Evolutionary conservation across 2,329 filamentous ascomycete genomes (phyloP).

Genomic region (Cryphonectria parasitica): DNA sequence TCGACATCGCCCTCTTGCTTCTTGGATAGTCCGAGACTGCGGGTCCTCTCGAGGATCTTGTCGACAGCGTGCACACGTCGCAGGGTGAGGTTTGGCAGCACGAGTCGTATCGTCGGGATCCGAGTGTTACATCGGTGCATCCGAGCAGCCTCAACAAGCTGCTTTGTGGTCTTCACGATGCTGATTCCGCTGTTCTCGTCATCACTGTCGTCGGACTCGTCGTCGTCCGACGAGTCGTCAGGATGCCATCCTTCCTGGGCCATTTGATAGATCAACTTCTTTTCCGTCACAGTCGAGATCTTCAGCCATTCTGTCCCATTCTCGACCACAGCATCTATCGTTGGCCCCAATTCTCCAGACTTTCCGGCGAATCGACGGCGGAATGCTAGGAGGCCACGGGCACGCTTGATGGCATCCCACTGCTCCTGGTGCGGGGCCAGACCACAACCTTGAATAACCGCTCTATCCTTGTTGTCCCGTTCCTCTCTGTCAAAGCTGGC

Average conservation of each 20-base stretch:
- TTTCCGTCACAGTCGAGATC: conserved; percentile 26
- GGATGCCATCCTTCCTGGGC: conserved; percentile 31
- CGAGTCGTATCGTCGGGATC: conserved; percentile 26
- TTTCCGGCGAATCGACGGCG: conserved; percentile 25
- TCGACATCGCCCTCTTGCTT: conserved; percentile 25
- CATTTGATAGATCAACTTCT: conserved; percentile 29
- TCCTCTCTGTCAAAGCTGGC: conserved; percentile 14
- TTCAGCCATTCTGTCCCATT: conserved; percentile 30
- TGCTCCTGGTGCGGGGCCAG: conserved; percentile 22
- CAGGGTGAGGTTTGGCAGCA: conserved; percentile 25
- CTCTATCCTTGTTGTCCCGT: conserved; percentile 27
- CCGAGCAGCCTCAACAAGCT: conserved; percentile 28
- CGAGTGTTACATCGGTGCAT: conserved; percentile 28
- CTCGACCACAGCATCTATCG: conserved; percentile 28
- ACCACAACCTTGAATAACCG: conserved; percentile 23
- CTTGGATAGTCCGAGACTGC: conserved; percentile 23
- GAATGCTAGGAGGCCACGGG: conserved; percentile 27
- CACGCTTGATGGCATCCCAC: conserved; percentile 29
- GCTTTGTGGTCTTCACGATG: conserved; percentile 20
- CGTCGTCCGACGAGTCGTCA: conserved; percentile 28
- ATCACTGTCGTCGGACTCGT: conserved; percentile 19
- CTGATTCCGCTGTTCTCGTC: conserved; percentile 24
- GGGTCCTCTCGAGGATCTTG: conserved; percentile 22
- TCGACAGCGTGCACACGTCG: conserved; percentile 23
- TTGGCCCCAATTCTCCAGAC: conserved; percentile 20